Conservation (phyloP, 495 filamentous ascomycete species). For the Niebla homalea region DNA sequence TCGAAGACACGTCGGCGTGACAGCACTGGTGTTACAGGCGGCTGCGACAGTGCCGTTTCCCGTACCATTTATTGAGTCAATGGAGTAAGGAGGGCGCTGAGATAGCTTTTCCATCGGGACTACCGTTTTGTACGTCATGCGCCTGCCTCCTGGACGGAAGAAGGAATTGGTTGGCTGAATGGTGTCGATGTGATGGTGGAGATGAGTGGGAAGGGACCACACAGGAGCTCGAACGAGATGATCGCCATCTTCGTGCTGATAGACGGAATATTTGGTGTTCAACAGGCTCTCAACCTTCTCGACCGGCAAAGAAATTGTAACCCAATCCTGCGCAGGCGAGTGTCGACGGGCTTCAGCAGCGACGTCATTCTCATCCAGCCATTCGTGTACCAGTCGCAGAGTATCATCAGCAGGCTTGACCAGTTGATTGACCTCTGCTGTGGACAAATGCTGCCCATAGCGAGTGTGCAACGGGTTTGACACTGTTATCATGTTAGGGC, state of each 20-base stretch:
- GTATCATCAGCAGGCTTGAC: conserved; percentile 23
- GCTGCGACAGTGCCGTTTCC: conserved; percentile 22
- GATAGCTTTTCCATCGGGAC: conserved; percentile 1
- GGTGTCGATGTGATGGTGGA: conserved; percentile 43
- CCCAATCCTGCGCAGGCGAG: conserved; percentile 30
- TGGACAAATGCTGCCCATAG: conserved; percentile 30
- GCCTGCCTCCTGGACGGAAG: conserved; percentile 18
- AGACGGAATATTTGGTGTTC: conserved; percentile 31
- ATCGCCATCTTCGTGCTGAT: conserved; percentile 26
- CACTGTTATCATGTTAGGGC: conserved; percentile 14
- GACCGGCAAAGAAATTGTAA: conserved; percentile 25
- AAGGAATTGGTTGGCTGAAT: conserved; percentile 62
- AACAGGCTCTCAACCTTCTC: conserved; percentile 25
- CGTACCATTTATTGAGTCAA: conserved; percentile 16
- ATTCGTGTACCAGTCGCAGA: conserved; percentile 24
- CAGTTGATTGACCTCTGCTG: conserved; percentile 26
- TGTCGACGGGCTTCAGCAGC: conserved; percentile 13
- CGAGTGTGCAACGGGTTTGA: conserved; percentile 28
- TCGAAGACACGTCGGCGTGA: conserved; percentile 40
- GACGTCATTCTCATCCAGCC: conserved; percentile 28
- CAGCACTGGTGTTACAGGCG: conserved; percentile 37
- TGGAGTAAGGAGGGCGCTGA: conserved; percentile 5
- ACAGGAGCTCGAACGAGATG: conserved; percentile 25
- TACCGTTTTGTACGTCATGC: conserved; percentile 8
- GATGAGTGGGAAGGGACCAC: conserved; percentile 41